These are phyloP conservation scores for Tulasnella sp. DNA, from an alignment of 768 basidiomycete genomes.

Conservation along the genomic window DNA sequence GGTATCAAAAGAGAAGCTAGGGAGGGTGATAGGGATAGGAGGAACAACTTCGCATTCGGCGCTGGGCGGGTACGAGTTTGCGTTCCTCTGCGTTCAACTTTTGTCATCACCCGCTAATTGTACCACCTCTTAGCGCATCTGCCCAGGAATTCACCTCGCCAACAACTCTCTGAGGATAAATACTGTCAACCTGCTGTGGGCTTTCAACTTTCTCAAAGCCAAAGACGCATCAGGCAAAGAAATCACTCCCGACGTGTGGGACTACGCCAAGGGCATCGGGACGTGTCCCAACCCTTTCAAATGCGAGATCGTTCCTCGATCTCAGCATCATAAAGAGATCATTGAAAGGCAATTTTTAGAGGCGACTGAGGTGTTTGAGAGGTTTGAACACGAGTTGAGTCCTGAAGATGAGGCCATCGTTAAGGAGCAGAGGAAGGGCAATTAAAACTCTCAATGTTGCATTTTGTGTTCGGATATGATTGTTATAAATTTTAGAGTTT, in stretches of 20 bases:
- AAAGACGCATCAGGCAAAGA: conserved; percentile 34
- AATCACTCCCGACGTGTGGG: conserved; percentile 15
- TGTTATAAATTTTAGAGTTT: too few relatives aligned
- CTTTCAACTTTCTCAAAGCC: conserved; percentile 41
- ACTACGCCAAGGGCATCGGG: conserved; percentile 29
- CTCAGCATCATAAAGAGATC: conserved; percentile 29
- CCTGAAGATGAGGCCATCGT: conserved; percentile 29
- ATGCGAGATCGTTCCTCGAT: conserved; percentile 31
- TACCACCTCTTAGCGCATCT: conserved; percentile 37
- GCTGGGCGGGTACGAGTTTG: conserved; percentile 27
- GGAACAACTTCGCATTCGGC: conserved; percentile 33
- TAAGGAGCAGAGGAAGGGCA: conserved; percentile 14
- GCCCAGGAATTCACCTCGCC: conserved; percentile 41
- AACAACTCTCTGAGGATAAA: conserved; percentile 41
- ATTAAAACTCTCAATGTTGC: too few relatives aligned
- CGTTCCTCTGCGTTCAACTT: neutral
- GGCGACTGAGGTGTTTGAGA: conserved; percentile 22
- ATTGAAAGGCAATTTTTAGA: conserved; percentile 23
- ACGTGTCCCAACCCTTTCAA: conserved; percentile 33
- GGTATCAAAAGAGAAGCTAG: conserved; percentile 25
- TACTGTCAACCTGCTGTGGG: conserved; percentile 44
- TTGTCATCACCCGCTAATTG: neutral
- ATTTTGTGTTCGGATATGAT: too few relatives aligned
- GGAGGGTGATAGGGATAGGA: conserved; percentile 16
- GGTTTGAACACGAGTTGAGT: conserved; percentile 30